A percentile compares a stretch with the other conserved stretches of the same genome.
phyloP scores from a whole-genome alignment of 2,329 filamentous ascomycete genomes.

The Arachnopeziza araneosa region DNA sequence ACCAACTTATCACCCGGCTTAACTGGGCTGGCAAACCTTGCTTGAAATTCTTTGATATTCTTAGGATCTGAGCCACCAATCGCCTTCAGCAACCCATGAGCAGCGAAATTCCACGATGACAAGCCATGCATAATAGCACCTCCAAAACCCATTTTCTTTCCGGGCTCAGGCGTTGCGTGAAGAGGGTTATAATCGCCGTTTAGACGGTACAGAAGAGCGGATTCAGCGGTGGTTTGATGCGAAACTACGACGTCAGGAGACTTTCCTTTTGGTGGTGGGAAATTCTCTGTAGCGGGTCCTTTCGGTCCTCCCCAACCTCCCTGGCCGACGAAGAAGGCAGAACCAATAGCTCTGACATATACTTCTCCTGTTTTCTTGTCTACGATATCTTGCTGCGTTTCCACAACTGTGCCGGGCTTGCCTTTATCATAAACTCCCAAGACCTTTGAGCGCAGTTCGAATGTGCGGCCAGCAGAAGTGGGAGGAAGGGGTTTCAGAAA shows the following conservation, averaged over 20 bases:
- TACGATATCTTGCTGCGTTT: conserved; percentile 60
- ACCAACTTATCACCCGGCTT: conserved; percentile 77
- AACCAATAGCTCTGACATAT: conserved; percentile 54
- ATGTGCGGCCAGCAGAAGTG: conserved; percentile 53
- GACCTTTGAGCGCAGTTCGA: conserved; percentile 59
- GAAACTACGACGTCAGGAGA: conserved; percentile 64
- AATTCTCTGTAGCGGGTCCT: conserved; percentile 74
- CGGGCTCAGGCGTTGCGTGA: conserved; percentile 80
- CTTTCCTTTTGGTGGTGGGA: conserved; percentile 67
- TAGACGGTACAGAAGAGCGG: conserved; percentile 72
- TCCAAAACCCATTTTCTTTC: conserved; percentile 84
- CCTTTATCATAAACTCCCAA: conserved; percentile 70
- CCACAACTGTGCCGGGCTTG: conserved; percentile 61
- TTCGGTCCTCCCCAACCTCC: conserved; percentile 84
- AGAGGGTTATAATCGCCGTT: conserved; percentile 95
- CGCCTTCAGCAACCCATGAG: conserved; percentile 65
- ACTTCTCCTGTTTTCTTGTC: conserved; percentile 55
- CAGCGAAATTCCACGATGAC: conserved; percentile 78
- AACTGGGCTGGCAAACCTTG: conserved; percentile 79
- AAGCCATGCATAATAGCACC: conserved; percentile 86
- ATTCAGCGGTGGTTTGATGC: conserved; percentile 66
- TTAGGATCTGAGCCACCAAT: conserved; percentile 72
- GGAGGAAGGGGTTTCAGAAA: conserved; percentile 60
- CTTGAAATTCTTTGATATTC: conserved; percentile 85
- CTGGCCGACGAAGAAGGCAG: conserved; percentile 63